Evolutionary conservation across 805 yeast genomes (phyloP).

Genomic region (Hanseniaspora lachancei): DNA sequence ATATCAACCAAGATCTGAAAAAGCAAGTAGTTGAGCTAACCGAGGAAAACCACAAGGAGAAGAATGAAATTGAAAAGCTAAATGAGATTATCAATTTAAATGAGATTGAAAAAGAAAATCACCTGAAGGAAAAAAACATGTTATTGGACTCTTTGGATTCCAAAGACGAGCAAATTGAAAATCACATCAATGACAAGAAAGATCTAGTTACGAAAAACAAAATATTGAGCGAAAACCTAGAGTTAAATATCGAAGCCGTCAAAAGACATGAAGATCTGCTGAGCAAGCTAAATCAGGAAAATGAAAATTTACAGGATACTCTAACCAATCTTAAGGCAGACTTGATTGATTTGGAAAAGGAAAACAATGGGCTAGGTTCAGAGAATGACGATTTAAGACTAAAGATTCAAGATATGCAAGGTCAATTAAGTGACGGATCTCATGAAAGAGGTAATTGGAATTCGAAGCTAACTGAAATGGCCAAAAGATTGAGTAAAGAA

Average conservation of each 20-base stretch:
- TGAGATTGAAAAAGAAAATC: slow-evolving; percentile 32
- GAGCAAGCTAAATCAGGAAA: slow-evolving; percentile 25
- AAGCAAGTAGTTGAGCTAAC: slow-evolving; percentile 46
- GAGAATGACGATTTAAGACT: slow-evolving; percentile 37
- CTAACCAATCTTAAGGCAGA: slow-evolving; percentile 38
- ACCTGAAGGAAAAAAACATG: slow-evolving; percentile 23
- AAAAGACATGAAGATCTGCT: slow-evolving; percentile 28
- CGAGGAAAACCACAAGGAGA: slow-evolving; percentile 46
- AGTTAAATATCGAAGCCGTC: slow-evolving; percentile 24
- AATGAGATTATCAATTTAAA: slow-evolving; percentile 37
- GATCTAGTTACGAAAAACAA: not conserved
- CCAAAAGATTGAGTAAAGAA: slow-evolving; percentile 36
- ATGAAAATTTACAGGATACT: slow-evolving; percentile 24
- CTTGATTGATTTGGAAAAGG: slow-evolving; percentile 42
- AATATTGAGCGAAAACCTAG: slow-evolving; percentile 23
- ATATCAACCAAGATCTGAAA: slow-evolving; percentile 34
- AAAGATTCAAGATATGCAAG: slow-evolving; percentile 30
- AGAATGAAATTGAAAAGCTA: slow-evolving; percentile 43
- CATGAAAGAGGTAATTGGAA: slow-evolving; percentile 50
- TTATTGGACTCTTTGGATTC: slow-evolving; percentile 16
- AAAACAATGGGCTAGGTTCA: slow-evolving; percentile 37
- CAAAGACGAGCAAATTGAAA: slow-evolving; percentile 17
- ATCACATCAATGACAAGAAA: not conserved
- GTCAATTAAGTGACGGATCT: slow-evolving; percentile 17
- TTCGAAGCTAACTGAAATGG: slow-evolving; percentile 40